Conservation (phyloP, 306 rosid genomes). For the Fragaria ananassa region DNA sequence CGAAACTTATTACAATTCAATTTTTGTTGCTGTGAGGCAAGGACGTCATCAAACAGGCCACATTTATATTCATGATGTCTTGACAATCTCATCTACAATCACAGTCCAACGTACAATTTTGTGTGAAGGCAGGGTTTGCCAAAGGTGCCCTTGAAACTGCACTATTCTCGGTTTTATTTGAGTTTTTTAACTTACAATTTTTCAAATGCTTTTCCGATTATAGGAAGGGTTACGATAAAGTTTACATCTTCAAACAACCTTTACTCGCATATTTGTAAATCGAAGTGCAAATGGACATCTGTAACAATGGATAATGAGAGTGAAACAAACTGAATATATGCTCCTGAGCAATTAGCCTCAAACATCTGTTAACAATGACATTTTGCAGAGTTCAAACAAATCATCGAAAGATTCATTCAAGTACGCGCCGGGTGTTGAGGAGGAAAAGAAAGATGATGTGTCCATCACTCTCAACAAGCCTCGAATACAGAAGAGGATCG, state of each 20-base stretch:
- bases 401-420: too few relatives aligned
- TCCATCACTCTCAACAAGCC: too few relatives aligned
- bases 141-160: not conserved
- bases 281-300: not conserved
- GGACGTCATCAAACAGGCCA: conserved; percentile 81
- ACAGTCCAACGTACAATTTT: conserved; percentile 53
- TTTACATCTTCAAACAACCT: conserved; percentile 53
- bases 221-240: conserved; percentile 85
- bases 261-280: conserved; percentile 18
- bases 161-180: not conserved
- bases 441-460: too few relatives aligned
- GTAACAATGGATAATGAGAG: not conserved
- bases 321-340: not conserved
- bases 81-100: conserved; percentile 82
- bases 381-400: too few relatives aligned
- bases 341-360: too few relatives aligned
- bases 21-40: conserved; percentile 69
- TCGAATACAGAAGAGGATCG: too few relatives aligned
- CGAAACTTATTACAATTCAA: not conserved
- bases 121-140: conserved; percentile 81
- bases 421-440: too few relatives aligned
- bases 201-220: conserved; percentile 22
- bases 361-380: too few relatives aligned
- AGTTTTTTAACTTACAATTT: conserved; percentile 4
- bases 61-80: conserved; percentile 37